Percentiles rank a stretch among this genome's conserved stretches.
phyloP scores from a whole-genome alignment of 495 filamentous ascomycete genomes.

The Tuber aestivum region DNA sequence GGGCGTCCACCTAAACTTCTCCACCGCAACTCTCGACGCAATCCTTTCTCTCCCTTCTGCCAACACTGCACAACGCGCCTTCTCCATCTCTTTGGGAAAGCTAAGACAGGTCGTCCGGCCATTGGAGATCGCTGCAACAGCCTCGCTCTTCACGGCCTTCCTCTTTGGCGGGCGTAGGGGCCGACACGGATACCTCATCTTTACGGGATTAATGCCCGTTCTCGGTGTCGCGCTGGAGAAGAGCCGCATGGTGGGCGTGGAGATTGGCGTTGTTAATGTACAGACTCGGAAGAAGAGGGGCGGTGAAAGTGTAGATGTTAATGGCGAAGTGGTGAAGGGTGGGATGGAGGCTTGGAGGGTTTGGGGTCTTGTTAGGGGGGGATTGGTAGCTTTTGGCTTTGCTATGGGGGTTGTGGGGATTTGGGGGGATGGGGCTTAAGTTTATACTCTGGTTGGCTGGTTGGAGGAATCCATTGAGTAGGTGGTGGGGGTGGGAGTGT shows the following conservation, averaged over 20 bases:
- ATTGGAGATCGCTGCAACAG: conserved; percentile 49
- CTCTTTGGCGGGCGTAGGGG: conserved; percentile 53
- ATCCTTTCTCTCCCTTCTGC: conserved; percentile 38
- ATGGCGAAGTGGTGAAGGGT: conserved; percentile 40
- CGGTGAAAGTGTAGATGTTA: conserved; percentile 34
- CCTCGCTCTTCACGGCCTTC: conserved; percentile 56
- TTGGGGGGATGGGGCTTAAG: conserved; percentile 38
- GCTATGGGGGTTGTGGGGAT: conserved; percentile 37
- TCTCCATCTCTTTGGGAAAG: conserved; percentile 52
- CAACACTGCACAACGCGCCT: conserved; percentile 49
- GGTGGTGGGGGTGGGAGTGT: neutral
- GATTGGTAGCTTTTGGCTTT: conserved; percentile 34
- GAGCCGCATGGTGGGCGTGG: conserved; percentile 39
- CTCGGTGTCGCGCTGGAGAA: conserved; percentile 46
- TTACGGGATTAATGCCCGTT: conserved; percentile 50
- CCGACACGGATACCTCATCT: conserved; percentile 63
- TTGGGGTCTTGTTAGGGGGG: conserved; percentile 38
- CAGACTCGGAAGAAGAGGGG: conserved; percentile 22
- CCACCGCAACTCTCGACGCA: conserved; percentile 35
- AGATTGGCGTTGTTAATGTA: conserved; percentile 34
- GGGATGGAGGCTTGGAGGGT: conserved; percentile 36
- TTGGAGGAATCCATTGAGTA: neutral
- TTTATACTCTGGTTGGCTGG: neutral
- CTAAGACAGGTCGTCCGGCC: conserved; percentile 50
- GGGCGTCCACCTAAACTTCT: conserved; percentile 41